Evolutionary conservation across 352 stramenopile species (phyloP).

Genomic region (Pythium sp.): DNA sequence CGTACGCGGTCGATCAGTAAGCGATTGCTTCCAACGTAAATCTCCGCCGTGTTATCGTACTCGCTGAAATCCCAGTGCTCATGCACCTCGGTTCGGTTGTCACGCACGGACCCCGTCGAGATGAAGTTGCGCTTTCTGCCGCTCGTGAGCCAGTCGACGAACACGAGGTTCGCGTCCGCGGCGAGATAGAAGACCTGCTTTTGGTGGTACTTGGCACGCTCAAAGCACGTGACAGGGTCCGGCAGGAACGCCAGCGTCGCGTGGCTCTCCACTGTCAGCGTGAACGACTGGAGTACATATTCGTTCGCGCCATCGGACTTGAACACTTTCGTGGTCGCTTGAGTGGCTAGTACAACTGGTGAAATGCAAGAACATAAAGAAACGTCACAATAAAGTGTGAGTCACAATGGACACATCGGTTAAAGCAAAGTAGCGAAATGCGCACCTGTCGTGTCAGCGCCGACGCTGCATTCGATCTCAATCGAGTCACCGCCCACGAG

Average conservation of each 20-base stretch:
- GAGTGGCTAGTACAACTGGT: constrained; percentile 68
- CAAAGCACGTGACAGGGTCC: constrained; percentile 81
- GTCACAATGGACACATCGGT: background rate
- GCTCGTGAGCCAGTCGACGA: constrained; percentile 85
- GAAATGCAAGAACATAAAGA: constrained; percentile 13
- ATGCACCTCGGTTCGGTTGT: constrained; percentile 61
- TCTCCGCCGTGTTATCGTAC: constrained; percentile 65
- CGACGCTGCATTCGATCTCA: constrained; percentile 53
- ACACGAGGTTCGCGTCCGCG: constrained; percentile 54
- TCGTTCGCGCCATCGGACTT: constrained; percentile 48
- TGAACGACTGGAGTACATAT: constrained; percentile 54
- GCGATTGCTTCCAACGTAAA: constrained; percentile 48
- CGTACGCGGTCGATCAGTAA: constrained; percentile 71
- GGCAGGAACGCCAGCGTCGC: constrained; percentile 76
- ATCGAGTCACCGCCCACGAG: constrained; percentile 77
- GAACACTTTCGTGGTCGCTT: constrained; percentile 89
- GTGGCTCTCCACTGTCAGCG: constrained; percentile 39
- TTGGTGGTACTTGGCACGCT: constrained; percentile 65
- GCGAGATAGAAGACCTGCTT: constrained; percentile 58
- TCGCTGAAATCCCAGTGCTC: constrained; percentile 81
- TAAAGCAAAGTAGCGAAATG: background rate
- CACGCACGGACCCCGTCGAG: constrained; percentile 48
- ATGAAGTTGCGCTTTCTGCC: constrained; percentile 81
- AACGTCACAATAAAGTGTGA: background rate
- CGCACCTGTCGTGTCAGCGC: constrained; percentile 46